Evolutionary conservation across 2,329 filamentous ascomycete species (phyloP), one percentile per base, ranked within the genome.

Genomic region (Colletotrichum sp.): DNA sequence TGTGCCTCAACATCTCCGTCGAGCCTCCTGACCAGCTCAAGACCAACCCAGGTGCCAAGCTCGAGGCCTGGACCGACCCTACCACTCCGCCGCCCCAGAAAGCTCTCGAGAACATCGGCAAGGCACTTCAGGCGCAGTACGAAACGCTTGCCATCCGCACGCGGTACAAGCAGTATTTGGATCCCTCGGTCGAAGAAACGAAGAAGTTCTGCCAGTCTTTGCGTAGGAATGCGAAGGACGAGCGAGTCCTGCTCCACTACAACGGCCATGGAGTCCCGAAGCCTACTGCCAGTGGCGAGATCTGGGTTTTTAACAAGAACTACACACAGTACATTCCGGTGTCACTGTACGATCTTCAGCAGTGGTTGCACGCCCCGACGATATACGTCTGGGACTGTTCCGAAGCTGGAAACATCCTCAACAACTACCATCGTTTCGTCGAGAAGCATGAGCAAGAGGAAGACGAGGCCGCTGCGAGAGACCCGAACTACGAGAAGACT

Each of bases 301-400:
- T 99, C 24, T 99, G 97, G 97, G 98, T 99, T 7, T 99, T 99
- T 85, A 99, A 99, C 85, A 96, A 97, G 80, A 99, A 95, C 79
- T 99, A 98, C 83, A 99, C 97, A 0, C 97, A 99, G 85, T 99
- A 99, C 83, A 99, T 99, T 57, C 97, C 97, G 0, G 95, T 99
- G 59, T 98, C 96, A 1, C 88, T 99, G 10, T 98, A 98, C 81
- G 97, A 99, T 82, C 87, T 99, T 60, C 96, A 99, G 84, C 94
- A 95, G 74, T 99, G 97, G 97, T 92, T 99, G 9, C 96, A 96
- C 77, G 96, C 96, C 1, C 97, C 97, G 1, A 98, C 96, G 76
- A 93, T 99, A 59, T 99, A 98, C 82, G 97, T 99, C 39, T 99
- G 98, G 90, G 97, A 99, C 85, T 98, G 97, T 82, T 98, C 96